Base-by-base conservation (phyloP, 148 eudicot species). In the Gaultheria prostrata region DNA sequence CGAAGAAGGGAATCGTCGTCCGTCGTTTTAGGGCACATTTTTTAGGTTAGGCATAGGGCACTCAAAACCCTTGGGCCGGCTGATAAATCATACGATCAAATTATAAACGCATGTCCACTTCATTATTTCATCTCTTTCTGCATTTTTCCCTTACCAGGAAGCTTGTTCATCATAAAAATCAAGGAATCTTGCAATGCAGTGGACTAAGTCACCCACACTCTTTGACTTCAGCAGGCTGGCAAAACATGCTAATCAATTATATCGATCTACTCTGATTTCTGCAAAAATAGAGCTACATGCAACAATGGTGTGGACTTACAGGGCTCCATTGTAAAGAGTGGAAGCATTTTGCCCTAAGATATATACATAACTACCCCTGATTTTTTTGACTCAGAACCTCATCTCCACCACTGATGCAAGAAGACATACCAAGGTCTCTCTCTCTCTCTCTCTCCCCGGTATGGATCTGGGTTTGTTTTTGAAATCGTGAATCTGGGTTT, bases 311-410 rank as follows among this genome's bases (percentile, higher is more conserved):
- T 30, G 33, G 15, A 15, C 33, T 67, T 67, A 67, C 72, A 67
- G 17, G 72, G 72, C 72, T 67, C 3, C 12, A 24, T 12, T 63
- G 30, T 1, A 21, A 67, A 28, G n/a, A n/a, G n/a, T n/a, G n/a
- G n/a, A n/a, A n/a, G 39, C 17, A 13, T 69, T 69, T 30, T 4
- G 73, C 35, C 17, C 35, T 69, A 30, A 69, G 73, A 18, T 18
- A 78, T n/a, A n/a, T n/a, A n/a, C 35, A 53, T 30, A 30, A 30
- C 11, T 20, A 35, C 26, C 17, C 80, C n/a, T 9, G 9, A 20
- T n/a, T n/a, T 53, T 78, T 78, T 53, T 32, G 33, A 56, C 48
- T 43, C 26, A 56, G 32, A 54, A 79, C 69, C 81, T 54, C 69
- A 79, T 56, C 6, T n/a, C 35, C 20, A 12, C 39, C 69, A 12